Evolutionary conservation across 2,329 filamentous ascomycete genomes (phyloP), one percentile per base, ranked within the genome.

Genomic region (Fusarium virguliforme): DNA sequence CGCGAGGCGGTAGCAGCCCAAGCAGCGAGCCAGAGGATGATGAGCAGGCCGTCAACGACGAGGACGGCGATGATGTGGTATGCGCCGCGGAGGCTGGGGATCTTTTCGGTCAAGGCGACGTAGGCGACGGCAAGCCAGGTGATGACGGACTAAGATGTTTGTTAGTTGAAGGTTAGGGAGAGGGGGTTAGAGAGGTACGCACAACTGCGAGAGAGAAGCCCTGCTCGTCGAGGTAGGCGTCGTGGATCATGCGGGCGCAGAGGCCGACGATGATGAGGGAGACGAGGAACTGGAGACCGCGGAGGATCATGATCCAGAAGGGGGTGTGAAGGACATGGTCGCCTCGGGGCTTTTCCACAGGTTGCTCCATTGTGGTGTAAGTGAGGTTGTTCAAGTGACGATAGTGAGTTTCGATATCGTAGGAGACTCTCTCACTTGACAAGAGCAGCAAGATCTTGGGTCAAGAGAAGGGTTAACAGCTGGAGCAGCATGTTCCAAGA

Each of bases 1-100:
- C 72, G 77, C 22, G 81, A 79, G 8, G 85, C 85, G 13, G 79
- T 79, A 28, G 83, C 79, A 15, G 80, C 80, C 64, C 78, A 83
- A n/a, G 81, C 79, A 0, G 83, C 79, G 18, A 87, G 81, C 85
- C 85, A 87, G 59, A 87, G 79, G 62, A 87, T 71, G 51, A 83
- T 72, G 75, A 86, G 78, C 46, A 85, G 75, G 4, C 74, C 79
- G 50, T 86, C 84, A 24, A 86, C 78, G 13, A 76, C 76, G 8
- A 86, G 75, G 9, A 85, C 78, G 41, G 84, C 84, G 68, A 82
- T 79, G 62, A 85, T 79, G 67, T 86, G 82, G 71, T 87, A 86
- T 18, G 76, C 72, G 2, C 59, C 26, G 22, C 76, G 81, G 40
- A 82, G 77, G 5, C 73, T 64, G 7, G 76, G 9, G 15, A 83